phyloP scores from a whole-genome alignment of 2,329 filamentous ascomycete species.

The Aspergillus quadrilineatus region DNA sequence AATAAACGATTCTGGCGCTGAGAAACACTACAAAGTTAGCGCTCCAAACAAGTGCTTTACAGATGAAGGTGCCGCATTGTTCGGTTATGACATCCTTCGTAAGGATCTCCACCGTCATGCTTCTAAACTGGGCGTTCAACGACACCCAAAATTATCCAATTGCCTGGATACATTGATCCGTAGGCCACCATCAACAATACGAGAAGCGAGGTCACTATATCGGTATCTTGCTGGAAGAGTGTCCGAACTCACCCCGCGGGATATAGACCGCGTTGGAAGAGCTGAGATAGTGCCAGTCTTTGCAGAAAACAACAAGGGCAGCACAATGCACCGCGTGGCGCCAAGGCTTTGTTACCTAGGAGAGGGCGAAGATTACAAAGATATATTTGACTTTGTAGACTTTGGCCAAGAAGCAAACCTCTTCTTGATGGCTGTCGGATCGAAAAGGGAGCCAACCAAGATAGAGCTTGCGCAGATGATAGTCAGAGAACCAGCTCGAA shows the following conservation, averaged over 20 bases:
- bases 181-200: slow-evolving; percentile 66
- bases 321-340: slow-evolving; percentile 56
- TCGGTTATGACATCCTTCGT: slow-evolving; percentile 78
- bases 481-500: slow-evolving; percentile 76
- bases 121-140: slow-evolving; percentile 78
- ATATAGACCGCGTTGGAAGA: slow-evolving; percentile 60
- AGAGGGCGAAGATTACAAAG: slow-evolving; percentile 67
- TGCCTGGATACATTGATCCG: slow-evolving; percentile 73
- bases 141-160: slow-evolving; percentile 73
- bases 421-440: slow-evolving; percentile 84
- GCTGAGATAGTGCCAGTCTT: slow-evolving; percentile 71
- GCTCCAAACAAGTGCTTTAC: slow-evolving; percentile 76
- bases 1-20: background rate
- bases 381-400: slow-evolving; percentile 96
- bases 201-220: slow-evolving; percentile 71
- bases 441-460: slow-evolving; percentile 86
- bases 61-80: slow-evolving; percentile 70
- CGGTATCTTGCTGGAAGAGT: slow-evolving; percentile 78
- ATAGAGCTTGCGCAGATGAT: slow-evolving; percentile 79
- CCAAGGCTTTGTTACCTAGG: slow-evolving; percentile 82
- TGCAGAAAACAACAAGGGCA: slow-evolving; percentile 36
- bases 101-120: slow-evolving; percentile 77
- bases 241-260: slow-evolving; percentile 66
- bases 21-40: slow-evolving; percentile 65
- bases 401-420: slow-evolving; percentile 85